A percentile compares a stretch with the other conserved stretches of the same genome.
These are phyloP conservation scores for Hondaea fermentalgiana DNA, from an alignment of 108 stramenopile species.

Conservation along the genomic window DNA sequence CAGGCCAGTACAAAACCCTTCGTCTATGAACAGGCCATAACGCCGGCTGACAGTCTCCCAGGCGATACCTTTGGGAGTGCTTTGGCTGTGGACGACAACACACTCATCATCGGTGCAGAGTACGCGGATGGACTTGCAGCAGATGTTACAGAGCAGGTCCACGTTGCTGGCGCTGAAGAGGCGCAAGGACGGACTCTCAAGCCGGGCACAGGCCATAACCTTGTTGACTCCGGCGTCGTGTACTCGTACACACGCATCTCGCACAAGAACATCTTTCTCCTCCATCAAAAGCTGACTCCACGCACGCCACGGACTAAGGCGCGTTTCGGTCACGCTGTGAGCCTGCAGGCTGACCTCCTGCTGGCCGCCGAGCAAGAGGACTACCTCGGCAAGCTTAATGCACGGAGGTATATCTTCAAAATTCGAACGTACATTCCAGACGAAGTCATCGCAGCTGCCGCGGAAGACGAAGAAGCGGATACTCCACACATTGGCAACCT, in stretches of 20 bases:
- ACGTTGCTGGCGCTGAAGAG: neutral
- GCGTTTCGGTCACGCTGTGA: conserved; percentile 2
- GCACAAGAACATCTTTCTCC: neutral
- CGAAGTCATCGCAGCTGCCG: neutral
- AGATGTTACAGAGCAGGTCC: neutral
- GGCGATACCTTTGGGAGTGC: neutral
- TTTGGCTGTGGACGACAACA: neutral
- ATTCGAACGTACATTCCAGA: neutral
- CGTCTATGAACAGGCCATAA: neutral
- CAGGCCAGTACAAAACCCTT: neutral
- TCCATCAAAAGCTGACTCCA: neutral
- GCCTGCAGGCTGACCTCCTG: neutral
- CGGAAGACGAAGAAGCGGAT: neutral
- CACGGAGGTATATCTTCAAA: neutral
- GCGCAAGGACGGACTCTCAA: neutral
- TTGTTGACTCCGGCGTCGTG: neutral
- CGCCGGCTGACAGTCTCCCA: neutral
- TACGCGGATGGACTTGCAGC: neutral
- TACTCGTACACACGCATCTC: neutral
- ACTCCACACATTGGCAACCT: neutral
- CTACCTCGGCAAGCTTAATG: neutral
- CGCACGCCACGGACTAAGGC: neutral
- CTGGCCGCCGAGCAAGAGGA: neutral
- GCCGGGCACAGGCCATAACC: neutral
- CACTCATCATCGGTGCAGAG: neutral